phyloP scores from a whole-genome alignment of 768 basidiomycete genomes.

The Naganishia vishniacii region DNA sequence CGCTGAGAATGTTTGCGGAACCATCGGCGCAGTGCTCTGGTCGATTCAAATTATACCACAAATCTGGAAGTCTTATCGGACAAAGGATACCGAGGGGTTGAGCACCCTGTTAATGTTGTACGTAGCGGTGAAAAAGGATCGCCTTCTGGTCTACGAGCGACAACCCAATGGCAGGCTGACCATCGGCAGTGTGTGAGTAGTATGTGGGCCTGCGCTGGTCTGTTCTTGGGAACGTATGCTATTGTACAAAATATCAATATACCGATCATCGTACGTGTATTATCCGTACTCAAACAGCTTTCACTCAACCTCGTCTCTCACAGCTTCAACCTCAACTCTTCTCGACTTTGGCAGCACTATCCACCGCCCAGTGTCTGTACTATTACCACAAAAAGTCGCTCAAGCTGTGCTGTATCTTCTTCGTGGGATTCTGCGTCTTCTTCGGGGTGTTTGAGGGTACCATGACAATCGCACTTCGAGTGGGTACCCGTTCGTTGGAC shows the following conservation, averaged over 20 bases:
- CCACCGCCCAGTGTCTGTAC: conserved; percentile 67
- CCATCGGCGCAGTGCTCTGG: conserved; percentile 55
- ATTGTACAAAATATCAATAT: conserved; percentile 64
- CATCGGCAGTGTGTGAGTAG: conserved; percentile 18
- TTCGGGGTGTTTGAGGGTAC: conserved; percentile 60
- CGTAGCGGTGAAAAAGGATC: conserved; percentile 18
- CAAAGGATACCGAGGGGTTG: conserved; percentile 64
- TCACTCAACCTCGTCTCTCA: not conserved
- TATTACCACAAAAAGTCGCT: conserved; percentile 56
- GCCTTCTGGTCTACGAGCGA: conserved; percentile 32
- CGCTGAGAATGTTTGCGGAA: conserved; percentile 66
- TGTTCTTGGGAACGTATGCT: conserved; percentile 65
- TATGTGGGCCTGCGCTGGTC: conserved; percentile 59
- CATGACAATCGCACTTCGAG: conserved; percentile 58
- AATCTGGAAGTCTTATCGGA: conserved; percentile 65
- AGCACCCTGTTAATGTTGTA: conserved; percentile 63
- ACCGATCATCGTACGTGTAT: conserved; percentile 65
- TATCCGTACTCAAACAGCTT: too few relatives aligned
- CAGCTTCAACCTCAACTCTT: conserved; percentile 52
- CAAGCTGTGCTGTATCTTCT: conserved; percentile 46
- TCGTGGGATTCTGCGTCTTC: conserved; percentile 51
- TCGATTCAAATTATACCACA: conserved; percentile 59
- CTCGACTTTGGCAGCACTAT: conserved; percentile 57
- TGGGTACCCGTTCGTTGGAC: conserved; percentile 44
- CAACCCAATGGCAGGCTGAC: conserved; percentile 21